Evolutionary conservation across 106 monocot species (phyloP).

Genomic region (Acorus calamus): DNA sequence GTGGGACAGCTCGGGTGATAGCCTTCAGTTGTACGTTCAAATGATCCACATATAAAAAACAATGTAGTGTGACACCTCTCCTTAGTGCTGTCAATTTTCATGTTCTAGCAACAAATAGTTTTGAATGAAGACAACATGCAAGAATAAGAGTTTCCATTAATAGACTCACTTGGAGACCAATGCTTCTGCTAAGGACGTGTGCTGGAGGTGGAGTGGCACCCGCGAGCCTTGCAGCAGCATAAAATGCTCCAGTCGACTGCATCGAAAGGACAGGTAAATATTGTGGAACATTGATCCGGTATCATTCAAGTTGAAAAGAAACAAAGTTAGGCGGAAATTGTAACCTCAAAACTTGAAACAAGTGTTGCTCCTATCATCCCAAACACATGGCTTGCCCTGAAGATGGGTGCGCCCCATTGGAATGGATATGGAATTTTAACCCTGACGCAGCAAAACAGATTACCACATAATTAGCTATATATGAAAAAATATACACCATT

Average conservation of each 20-base stretch:
- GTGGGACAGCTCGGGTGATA: too few relatives aligned
- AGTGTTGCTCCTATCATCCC: slow-evolving; percentile 88
- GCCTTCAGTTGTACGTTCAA: too few relatives aligned
- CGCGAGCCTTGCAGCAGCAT: slow-evolving; percentile 56
- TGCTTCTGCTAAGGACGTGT: slow-evolving; percentile 59
- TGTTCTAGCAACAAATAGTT: too few relatives aligned
- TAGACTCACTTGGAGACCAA: slow-evolving; percentile 68
- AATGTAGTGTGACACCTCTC: too few relatives aligned
- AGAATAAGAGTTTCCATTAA: background rate
- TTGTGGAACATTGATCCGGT: background rate
- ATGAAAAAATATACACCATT: too few relatives aligned
- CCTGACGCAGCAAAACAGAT: slow-evolving; percentile 19
- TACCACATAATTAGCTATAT: too few relatives aligned
- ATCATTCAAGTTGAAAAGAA: background rate
- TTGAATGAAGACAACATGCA: too few relatives aligned
- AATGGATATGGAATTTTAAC: slow-evolving; percentile 78
- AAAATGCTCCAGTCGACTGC: slow-evolving; percentile 77
- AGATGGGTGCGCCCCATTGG: slow-evolving; percentile 89
- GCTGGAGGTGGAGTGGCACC: slow-evolving; percentile 83
- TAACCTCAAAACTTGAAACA: slow-evolving; percentile 75
- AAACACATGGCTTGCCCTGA: slow-evolving; percentile 69
- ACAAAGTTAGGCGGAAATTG: background rate
- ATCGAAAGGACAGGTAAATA: background rate
- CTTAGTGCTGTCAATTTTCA: too few relatives aligned
- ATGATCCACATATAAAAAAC: too few relatives aligned